Evolutionary conservation across 2,329 filamentous ascomycete genomes (phyloP).

Genomic region (Colletotrichum godetiae): DNA sequence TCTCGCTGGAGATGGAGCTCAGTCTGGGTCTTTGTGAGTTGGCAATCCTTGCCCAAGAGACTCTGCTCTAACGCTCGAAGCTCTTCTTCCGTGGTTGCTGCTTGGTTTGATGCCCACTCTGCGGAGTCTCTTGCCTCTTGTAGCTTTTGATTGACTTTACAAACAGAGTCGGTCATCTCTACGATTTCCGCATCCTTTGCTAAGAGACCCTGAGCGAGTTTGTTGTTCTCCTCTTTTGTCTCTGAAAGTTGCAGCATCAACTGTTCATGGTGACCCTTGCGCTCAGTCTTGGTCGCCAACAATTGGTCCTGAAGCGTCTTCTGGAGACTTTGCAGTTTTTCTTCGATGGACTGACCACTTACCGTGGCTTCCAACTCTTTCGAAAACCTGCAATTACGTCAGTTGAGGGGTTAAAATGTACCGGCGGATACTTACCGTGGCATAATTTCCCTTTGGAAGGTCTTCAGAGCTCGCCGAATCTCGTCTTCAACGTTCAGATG

Average conservation of each 20-base stretch:
- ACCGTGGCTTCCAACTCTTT: background rate
- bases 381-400: background rate
- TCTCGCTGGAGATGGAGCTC: background rate
- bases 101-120: background rate
- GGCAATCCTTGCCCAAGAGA: background rate
- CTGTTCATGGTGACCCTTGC: background rate
- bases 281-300: background rate
- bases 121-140: background rate
- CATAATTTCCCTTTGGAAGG: slow-evolving; percentile 4
- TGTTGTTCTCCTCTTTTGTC: slow-evolving; percentile 13
- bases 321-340: slow-evolving; percentile 7
- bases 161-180: background rate
- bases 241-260: slow-evolving; percentile 21
- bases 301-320: slow-evolving; percentile 5
- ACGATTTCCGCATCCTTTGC: slow-evolving; percentile 1
- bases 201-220: slow-evolving; percentile 15
- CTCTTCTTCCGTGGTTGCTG: background rate
- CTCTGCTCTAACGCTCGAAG: background rate
- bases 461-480: background rate
- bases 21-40: background rate
- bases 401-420: background rate
- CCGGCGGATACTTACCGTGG: background rate
- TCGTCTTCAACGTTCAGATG: background rate
- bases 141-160: background rate
- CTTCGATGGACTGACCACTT: slow-evolving; percentile 2